Evolutionary conservation across 345 rosid genomes (phyloP).

Genomic region (Syzygium jambos): DNA sequence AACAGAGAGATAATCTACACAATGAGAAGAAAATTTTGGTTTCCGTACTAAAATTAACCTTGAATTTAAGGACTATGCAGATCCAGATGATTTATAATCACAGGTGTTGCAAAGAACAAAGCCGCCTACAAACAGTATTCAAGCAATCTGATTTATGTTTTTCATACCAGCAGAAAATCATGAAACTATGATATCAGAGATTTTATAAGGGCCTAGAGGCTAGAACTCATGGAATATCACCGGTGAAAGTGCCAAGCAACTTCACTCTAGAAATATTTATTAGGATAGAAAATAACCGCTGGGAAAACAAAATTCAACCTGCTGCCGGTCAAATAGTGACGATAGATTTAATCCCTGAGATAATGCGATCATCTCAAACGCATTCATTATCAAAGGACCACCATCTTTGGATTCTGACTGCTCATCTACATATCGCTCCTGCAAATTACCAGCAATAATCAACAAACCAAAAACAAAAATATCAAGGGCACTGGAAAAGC

Average conservation of each 20-base stretch:
- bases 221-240: background rate
- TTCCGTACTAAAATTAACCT: background rate
- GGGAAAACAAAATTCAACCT: constrained; percentile 28
- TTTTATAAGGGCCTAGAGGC: background rate
- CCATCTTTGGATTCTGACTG: constrained; percentile 29
- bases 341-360: constrained; percentile 90
- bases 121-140: background rate
- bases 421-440: constrained; percentile 75
- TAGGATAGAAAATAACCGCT: background rate
- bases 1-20: background rate
- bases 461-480: background rate
- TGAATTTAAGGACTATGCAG: background rate
- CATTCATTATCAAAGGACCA: constrained; percentile 80
- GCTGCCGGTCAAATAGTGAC: constrained; percentile 76
- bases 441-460: constrained; percentile 6
- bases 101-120: background rate
- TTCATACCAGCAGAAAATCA: background rate
- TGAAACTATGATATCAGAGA: background rate
- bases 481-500: background rate
- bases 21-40: background rate
- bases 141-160: background rate
- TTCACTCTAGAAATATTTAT: background rate
- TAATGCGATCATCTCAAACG: constrained; percentile 92
- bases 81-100: background rate
- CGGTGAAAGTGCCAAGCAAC: background rate